These are phyloP conservation scores for Arthrobotrys megalospora DNA, from an alignment of 2,329 filamentous ascomycete genomes.

Conservation along the genomic window DNA sequence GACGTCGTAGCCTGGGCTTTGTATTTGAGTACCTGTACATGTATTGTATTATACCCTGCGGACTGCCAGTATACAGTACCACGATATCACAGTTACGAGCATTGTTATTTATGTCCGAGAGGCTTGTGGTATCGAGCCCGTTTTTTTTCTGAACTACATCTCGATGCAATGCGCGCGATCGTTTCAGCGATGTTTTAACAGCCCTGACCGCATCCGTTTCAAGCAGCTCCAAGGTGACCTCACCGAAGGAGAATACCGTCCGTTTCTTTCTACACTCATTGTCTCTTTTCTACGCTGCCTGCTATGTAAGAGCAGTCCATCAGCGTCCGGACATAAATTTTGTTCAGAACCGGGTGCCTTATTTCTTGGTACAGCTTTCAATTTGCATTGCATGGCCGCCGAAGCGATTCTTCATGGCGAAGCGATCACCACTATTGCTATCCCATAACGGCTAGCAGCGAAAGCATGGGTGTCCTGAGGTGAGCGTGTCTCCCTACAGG, in stretches of 20 bases:
- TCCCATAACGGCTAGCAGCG: conserved; percentile 15
- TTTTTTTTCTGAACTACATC: not conserved
- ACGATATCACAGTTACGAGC: not conserved
- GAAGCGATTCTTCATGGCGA: conserved; percentile 25
- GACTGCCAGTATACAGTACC: not conserved
- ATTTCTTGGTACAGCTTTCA: conserved; percentile 23
- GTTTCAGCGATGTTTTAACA: conserved; percentile 55
- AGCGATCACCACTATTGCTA: conserved; percentile 30
- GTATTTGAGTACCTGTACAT: not conserved
- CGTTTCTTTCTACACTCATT: not conserved
- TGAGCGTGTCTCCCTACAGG: conserved; percentile 67
- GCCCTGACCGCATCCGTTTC: conserved; percentile 48
- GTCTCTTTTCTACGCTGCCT: not conserved
- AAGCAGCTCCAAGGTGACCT: conserved; percentile 38
- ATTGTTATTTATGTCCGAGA: conserved; percentile 3
- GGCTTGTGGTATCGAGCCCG: not conserved
- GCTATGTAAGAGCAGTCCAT: conserved; percentile 16
- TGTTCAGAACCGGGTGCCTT: conserved; percentile 9
- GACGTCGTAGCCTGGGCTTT: conserved; percentile 12
- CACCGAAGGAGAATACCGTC: conserved; percentile 6
- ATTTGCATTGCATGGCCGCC: conserved; percentile 17
- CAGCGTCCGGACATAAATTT: conserved; percentile 15
- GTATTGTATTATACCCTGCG: not conserved
- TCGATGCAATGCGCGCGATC: conserved; percentile 19
- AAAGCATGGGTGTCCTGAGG: conserved; percentile 7